Percentiles rank a stretch among this genome's conserved stretches.
phyloP scores from a whole-genome alignment of 2,329 filamentous ascomycete genomes.

The Rhynchosporium secalis region DNA sequence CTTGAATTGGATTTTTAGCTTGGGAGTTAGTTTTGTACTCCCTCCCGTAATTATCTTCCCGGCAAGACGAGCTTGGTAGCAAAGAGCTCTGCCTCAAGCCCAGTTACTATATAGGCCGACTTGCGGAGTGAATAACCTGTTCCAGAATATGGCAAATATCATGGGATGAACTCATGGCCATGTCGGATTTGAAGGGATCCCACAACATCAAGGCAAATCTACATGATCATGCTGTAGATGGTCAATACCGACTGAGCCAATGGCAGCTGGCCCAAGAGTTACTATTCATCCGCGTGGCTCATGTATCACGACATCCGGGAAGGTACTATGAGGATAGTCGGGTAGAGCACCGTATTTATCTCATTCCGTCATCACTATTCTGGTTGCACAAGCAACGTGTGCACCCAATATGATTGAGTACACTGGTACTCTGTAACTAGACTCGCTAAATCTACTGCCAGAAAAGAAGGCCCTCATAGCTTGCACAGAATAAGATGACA shows the following conservation, averaged over 20 bases:
- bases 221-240: background rate
- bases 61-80: background rate
- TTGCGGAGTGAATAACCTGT: background rate
- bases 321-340: slow-evolving; percentile 6
- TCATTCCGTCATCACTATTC: background rate
- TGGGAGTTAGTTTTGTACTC: slow-evolving; percentile 12
- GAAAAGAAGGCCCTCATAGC: too few relatives aligned
- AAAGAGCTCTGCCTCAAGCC: background rate
- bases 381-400: background rate
- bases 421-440: too few relatives aligned
- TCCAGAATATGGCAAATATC: background rate
- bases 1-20: background rate
- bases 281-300: slow-evolving; percentile 6
- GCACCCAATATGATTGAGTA: too few relatives aligned
- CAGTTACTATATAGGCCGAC: background rate
- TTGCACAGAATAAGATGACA: too few relatives aligned
- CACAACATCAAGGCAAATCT: background rate
- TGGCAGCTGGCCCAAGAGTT: background rate
- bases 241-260: slow-evolving; percentile 3
- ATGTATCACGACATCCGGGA: slow-evolving; percentile 6
- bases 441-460: too few relatives aligned
- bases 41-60: background rate
- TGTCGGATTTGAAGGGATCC: background rate
- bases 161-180: background rate
- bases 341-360: background rate